Evolutionary conservation across 768 basidiomycete species (phyloP).

Genomic region (Suillus bovinus): DNA sequence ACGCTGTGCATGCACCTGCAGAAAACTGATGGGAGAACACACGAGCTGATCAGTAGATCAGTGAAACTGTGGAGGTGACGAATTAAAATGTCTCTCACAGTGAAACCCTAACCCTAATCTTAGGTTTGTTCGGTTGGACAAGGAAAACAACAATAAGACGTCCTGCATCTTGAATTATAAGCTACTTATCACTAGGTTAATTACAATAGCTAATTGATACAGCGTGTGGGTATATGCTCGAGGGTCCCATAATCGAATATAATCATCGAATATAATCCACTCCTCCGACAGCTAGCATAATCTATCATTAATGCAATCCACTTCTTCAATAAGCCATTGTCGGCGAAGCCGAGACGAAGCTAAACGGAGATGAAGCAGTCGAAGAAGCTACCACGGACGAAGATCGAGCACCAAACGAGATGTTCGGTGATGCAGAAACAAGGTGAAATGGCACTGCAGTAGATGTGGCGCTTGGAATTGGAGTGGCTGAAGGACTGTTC

Average conservation of each 20-base stretch:
- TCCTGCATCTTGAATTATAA: slow-evolving; percentile 1
- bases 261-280: neutral
- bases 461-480: neutral
- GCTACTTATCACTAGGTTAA: neutral
- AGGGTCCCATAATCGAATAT: neutral
- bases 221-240: neutral
- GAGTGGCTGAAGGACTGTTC: slow-evolving; percentile 9
- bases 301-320: neutral
- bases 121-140: neutral
- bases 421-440: neutral
- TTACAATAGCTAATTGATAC: slow-evolving; percentile 4
- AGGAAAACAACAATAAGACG: neutral
- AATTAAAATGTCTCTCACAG: neutral
- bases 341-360: slow-evolving; percentile 5
- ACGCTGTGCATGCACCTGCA: neutral
- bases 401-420: no score
- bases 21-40: neutral
- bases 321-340: neutral
- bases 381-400: neutral
- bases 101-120: slow-evolving; percentile 1
- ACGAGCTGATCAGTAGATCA: neutral
- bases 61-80: neutral
- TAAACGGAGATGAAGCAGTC: slow-evolving; percentile 4
- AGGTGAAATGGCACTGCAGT: neutral
- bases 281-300: neutral